Percentiles rank a stretch among this genome's conserved stretches.
phyloP scores from a whole-genome alignment of 73 alveolate genomes.

The Blepharisma stoltei region DNA sequence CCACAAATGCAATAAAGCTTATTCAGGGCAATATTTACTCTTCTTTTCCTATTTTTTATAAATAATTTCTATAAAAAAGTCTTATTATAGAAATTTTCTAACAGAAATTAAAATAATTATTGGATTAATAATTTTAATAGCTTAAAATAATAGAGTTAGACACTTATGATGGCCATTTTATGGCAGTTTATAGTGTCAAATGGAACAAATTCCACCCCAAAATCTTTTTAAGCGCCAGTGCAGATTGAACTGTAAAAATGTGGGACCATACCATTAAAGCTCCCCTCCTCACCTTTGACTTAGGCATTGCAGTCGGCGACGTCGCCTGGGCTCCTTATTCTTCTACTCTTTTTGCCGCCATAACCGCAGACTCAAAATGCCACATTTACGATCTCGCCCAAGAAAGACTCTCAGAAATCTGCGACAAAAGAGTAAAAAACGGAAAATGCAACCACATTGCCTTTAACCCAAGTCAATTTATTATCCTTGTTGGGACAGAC shows the following conservation, averaged over 20 bases:
- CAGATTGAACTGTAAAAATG: conserved; percentile 99
- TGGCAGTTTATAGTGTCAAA: conserved; percentile 98
- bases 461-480: conserved; percentile 84
- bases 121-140: too few species aligned
- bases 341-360: conserved; percentile 96
- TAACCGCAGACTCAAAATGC: conserved; percentile 78
- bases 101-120: not conserved
- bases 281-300: conserved; percentile 96
- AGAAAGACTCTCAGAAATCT: conserved; percentile 76
- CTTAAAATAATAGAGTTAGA: conserved; percentile 5
- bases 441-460: conserved; percentile 87
- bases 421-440: conserved; percentile 67
- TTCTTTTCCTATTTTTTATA: too few species aligned
- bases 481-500: conserved; percentile 89
- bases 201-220: conserved; percentile 98
- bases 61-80: conserved; percentile 53
- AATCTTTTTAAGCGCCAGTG: conserved; percentile 94
- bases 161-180: conserved; percentile 66
- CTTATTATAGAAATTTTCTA: not conserved
- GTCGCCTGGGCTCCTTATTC: conserved; percentile 99
- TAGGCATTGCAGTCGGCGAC: conserved; percentile 98
- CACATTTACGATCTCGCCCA: conserved; percentile 82
- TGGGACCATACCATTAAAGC: conserved; percentile 95
- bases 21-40: conserved; percentile 93
- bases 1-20: conserved; percentile 98